These are phyloP conservation scores for Margaritispora aquatica DNA, from an alignment of 495 filamentous ascomycete genomes.

Conservation along the genomic window DNA sequence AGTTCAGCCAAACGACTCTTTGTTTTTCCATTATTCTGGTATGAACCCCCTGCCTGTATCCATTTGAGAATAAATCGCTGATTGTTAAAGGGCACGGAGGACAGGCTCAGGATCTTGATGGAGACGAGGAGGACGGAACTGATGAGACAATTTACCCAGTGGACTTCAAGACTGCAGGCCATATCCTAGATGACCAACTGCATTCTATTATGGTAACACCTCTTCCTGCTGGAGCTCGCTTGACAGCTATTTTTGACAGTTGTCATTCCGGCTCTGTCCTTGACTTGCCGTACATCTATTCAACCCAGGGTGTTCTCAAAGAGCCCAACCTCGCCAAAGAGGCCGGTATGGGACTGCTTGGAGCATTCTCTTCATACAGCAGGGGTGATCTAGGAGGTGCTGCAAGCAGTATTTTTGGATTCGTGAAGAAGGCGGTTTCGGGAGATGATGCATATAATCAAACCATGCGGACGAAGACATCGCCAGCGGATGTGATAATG, in stretches of 20 bases:
- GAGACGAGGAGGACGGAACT: conserved; percentile 88
- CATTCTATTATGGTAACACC: conserved; percentile 89
- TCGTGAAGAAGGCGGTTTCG: conserved; percentile 83
- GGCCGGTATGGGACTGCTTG: conserved; percentile 83
- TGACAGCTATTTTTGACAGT: conserved; percentile 96
- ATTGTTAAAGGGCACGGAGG: conserved; percentile 65
- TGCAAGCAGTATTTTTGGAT: conserved; percentile 69
- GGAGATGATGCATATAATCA: conserved; percentile 75
- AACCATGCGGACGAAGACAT: conserved; percentile 80
- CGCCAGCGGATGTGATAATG: conserved; percentile 91
- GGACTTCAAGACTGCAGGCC: conserved; percentile 78
- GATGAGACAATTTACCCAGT: conserved; percentile 97
- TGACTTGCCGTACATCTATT: conserved; percentile 94
- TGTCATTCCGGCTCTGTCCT: conserved; percentile 94
- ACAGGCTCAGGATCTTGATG: conserved; percentile 86
- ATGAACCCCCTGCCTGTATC: not conserved
- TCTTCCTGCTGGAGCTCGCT: conserved; percentile 71
- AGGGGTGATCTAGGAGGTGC: conserved; percentile 81
- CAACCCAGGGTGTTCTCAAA: conserved; percentile 87
- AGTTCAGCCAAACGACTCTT: conserved; percentile 82
- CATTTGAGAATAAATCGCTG: conserved; percentile 3
- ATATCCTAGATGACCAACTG: conserved; percentile 97
- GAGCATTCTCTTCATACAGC: conserved; percentile 83
- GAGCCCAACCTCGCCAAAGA: conserved; percentile 96
- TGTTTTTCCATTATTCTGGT: conserved; percentile 92